Base-by-base conservation (phyloP, 352 stramenopile genomes). In the Pythium volutum region DNA sequence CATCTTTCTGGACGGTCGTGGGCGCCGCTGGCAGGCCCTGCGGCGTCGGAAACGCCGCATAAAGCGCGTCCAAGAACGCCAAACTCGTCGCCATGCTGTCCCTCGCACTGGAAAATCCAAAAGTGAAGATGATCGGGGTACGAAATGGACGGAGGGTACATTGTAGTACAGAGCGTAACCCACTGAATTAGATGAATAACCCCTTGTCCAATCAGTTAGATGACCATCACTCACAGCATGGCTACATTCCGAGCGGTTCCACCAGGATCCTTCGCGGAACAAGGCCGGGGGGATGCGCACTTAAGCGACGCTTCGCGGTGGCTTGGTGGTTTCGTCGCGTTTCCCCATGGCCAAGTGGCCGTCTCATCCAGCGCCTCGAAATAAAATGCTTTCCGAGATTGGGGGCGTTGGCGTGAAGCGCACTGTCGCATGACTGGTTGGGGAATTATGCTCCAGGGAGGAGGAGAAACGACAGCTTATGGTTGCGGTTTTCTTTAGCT, bases 31-130 rank as follows among this genome's bases (percentile, higher is more conserved):
- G 16, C 0, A 16, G 6, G 3, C 39, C 31, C 33, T 59, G 62
- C 41, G 55, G 62, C 55, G 62, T 48, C 53, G 53, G 53, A 39
- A 69, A 69, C 34, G 62, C 39, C 29, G 48, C 62, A 27, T 27
- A 53, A 1, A 69, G 33, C 31, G 43, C 48, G 49, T 69, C 62
- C 20, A 64, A 23, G 34, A 69, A 53, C 18, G 31, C 31, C 42
- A 61, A 29, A 27, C 25, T 42, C 2, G 51, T 59, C 42, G 51
- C 31, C 45, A 62, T 55, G 11, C 3, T 58, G 25, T 39, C n/a
- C 26, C 51, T 58, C 15, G 16, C 41, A 29, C 16, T 2, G 7
- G 25, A 39, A 23, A 57, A 57, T 36, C 34, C 34, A 49, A 36
- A 48, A 58, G 45, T 58, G 51, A 26, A 48, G 55, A 55, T 33